Percentiles rank a stretch among this genome's conserved stretches.
These are phyloP conservation scores for Ogataea parapolymorpha DNA, from an alignment of 805 yeast species.

Conservation along the genomic window DNA sequence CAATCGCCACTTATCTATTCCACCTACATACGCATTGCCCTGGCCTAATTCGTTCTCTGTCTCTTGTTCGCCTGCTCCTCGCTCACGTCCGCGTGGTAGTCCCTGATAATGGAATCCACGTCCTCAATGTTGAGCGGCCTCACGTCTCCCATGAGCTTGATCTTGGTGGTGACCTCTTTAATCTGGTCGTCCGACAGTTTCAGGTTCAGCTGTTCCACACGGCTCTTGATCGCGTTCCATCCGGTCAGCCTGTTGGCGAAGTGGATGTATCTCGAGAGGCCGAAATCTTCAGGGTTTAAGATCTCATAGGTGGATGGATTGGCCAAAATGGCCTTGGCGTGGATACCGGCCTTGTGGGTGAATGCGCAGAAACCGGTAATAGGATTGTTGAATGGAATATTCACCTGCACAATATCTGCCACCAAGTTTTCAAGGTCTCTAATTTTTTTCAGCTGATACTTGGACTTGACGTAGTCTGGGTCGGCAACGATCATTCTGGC, in stretches of 20 bases:
- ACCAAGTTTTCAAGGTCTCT: conserved; percentile 94
- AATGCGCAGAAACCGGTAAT: conserved; percentile 99
- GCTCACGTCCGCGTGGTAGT: conserved; percentile 71
- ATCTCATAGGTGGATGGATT: conserved; percentile 99
- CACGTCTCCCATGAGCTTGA: conserved; percentile 91
- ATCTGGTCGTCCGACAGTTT: conserved; percentile 86
- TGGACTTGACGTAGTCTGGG: conserved; percentile 90
- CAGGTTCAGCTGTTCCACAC: conserved; percentile 95
- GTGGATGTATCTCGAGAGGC: conserved; percentile 93
- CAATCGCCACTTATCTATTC: neutral
- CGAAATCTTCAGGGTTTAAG: conserved; percentile 90
- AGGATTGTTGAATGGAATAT: conserved; percentile 97
- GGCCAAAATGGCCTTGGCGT: conserved; percentile 97
- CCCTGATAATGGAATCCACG: conserved; percentile 94
- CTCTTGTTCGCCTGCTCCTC: conserved; percentile 2
- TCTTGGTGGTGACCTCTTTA: conserved; percentile 92
- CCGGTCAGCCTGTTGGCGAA: conserved; percentile 98
- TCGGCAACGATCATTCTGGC: conserved; percentile 99
- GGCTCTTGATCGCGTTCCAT: conserved; percentile 97
- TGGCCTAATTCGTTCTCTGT: conserved; percentile 5
- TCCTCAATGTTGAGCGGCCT: conserved; percentile 94
- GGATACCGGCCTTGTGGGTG: conserved; percentile 99
- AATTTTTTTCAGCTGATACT: conserved; percentile 92
- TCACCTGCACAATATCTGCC: conserved; percentile 96
- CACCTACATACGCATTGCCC: neutral